Evolutionary conservation across 371 early-diverging fungal genomes (phyloP), one percentile per base, ranked within the genome.

Genomic region (Capillidium rhysosporum): DNA sequence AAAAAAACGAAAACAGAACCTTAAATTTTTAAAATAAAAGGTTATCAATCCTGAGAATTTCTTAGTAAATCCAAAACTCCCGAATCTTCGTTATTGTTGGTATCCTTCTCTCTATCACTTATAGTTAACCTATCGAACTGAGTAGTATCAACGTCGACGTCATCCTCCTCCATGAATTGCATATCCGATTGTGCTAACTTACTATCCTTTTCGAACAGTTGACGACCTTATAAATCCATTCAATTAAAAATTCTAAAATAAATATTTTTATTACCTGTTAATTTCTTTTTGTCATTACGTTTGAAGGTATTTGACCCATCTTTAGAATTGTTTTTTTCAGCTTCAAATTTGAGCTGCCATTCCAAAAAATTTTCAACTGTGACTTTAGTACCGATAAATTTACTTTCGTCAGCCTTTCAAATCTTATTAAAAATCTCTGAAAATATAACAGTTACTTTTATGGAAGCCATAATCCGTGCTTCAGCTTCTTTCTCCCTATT

Each of bases 141-240:
- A 28, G 78, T 70, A 28, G 75, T 59, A 64, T 91, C 89, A 25
- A 89, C 84, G 10, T 80, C 74, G 24, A 80, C 82, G 64, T 89
- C 91, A 12, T 83, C 92, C 10, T 89, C 92, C 31, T 84, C 82
- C 68, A 88, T 73, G 61, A 77, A 82, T 28, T 67, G 73, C 46
- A 82, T 69, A 66, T 95, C 95, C 3, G 87, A 86, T 61, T 67
- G 63, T 29, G 86, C 90, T 51, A 95, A 73, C 40, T 82, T 68
- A 65, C 71, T 71, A 63, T 95, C 89, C 59, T 82, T 77, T 61
- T 90, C 92, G 60, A 95, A 95, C 66, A 92, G 66, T 70, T 90
- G 82, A 25, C 89, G 77, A 21, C 94, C 92, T 52, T n/a, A n/a
- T n/a, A n/a, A n/a, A n/a, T n/a, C n/a, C n/a, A 24, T 47, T 41